phyloP scores from a whole-genome alignment of 2,329 filamentous ascomycete genomes.

The Chaetothyriales sp. region DNA sequence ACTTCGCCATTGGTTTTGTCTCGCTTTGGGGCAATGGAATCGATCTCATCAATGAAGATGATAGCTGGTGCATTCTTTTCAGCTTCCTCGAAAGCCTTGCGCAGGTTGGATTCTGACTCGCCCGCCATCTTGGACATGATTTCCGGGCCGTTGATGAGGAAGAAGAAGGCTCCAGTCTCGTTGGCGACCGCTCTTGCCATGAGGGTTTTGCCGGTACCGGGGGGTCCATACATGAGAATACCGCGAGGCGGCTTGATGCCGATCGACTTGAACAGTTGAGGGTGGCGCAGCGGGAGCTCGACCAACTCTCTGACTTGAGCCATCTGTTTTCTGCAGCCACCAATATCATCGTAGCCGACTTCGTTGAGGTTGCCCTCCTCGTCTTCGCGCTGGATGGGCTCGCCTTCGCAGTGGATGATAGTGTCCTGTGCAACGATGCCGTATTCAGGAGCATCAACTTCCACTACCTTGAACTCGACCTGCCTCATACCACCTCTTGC shows the following conservation, averaged over 20 bases:
- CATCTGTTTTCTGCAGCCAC: conserved; percentile 99
- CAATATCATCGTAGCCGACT: conserved; percentile 97
- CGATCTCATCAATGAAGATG: conserved; percentile 99
- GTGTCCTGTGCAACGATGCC: conserved; percentile 98
- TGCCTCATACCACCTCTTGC: conserved; percentile 96
- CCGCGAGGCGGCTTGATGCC: conserved; percentile 98
- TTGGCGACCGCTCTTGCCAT: conserved; percentile 98
- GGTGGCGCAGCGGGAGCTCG: conserved; percentile 88
- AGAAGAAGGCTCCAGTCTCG: conserved; percentile 98
- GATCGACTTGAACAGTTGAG: conserved; percentile 98
- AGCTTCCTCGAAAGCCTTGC: conserved; percentile 98
- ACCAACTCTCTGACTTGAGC: conserved; percentile 98
- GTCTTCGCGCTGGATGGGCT: conserved; percentile 92
- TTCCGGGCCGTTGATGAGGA: conserved; percentile 96
- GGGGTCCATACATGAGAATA: conserved; percentile 91
- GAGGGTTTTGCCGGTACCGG: conserved; percentile 97
- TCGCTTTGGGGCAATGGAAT: conserved; percentile 97
- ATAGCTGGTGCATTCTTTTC: conserved; percentile 99
- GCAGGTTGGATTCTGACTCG: conserved; percentile 94
- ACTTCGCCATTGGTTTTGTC: conserved; percentile 99
- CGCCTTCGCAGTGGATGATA: conserved; percentile 96
- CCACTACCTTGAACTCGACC: conserved; percentile 98
- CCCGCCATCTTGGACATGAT: conserved; percentile 99
- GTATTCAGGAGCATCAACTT: conserved; percentile 95
- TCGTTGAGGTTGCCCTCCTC: conserved; percentile 99